Evolutionary conservation across 106 monocot genomes (phyloP).

Genomic region (Vanilla planifolia): DNA sequence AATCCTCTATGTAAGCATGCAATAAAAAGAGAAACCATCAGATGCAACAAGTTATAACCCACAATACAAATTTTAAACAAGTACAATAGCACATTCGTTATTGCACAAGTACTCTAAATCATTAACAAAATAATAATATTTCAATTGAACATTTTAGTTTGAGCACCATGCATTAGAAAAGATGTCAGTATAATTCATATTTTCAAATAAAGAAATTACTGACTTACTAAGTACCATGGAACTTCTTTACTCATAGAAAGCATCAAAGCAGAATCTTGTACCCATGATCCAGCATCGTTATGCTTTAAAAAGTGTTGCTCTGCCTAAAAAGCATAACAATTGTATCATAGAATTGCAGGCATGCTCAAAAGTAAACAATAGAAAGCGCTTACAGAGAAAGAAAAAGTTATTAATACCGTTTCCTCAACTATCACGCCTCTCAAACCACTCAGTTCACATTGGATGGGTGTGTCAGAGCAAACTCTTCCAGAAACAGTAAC

Average conservation of each 20-base stretch:
- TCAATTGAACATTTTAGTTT: not conserved
- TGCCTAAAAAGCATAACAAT: constrained; percentile 30
- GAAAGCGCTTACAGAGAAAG: not conserved
- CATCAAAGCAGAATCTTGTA: constrained; percentile 93
- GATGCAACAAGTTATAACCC: not conserved
- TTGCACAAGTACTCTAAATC: not conserved
- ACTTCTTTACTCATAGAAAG: constrained; percentile 82
- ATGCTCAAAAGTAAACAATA: not conserved
- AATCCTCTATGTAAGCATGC: not conserved
- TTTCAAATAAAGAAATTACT: not conserved
- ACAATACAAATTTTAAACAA: not conserved
- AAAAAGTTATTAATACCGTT: constrained; percentile 40
- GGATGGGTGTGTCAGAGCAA: constrained; percentile 83
- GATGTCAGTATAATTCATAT: not conserved
- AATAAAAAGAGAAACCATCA: not conserved
- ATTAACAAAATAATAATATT: not conserved
- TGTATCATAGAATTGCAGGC: not conserved
- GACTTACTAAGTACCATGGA: constrained; percentile 88
- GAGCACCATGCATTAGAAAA: not conserved
- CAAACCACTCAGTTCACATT: constrained; percentile 79
- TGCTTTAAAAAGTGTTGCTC: constrained; percentile 97
- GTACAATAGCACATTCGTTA: too few relatives aligned
- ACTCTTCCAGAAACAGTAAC: constrained; percentile 87
- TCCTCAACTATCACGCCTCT: constrained; percentile 97
- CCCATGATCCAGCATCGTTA: constrained; percentile 96